Evolutionary conservation across 2,329 filamentous ascomycete species (phyloP).

Genomic region (Sclerotinia trifoliorum): DNA sequence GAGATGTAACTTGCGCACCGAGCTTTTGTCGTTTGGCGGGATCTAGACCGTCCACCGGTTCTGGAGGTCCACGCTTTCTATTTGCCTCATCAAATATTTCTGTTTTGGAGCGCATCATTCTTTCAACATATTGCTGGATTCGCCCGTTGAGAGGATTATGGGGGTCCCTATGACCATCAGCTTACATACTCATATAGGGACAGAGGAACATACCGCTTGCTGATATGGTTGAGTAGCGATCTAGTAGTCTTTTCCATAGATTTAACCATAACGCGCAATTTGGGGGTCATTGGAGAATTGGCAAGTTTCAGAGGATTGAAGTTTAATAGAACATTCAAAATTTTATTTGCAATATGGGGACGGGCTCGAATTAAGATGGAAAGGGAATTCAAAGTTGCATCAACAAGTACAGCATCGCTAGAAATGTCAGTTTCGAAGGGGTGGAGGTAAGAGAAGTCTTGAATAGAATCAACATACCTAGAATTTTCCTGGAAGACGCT

Average conservation of each 20-base stretch:
- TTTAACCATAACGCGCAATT: conserved; percentile 76
- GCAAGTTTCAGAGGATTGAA: conserved; percentile 89
- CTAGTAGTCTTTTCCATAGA: conserved; percentile 95
- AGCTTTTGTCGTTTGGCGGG: conserved; percentile 78
- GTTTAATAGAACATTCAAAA: conserved; percentile 78
- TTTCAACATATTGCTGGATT: conserved; percentile 85
- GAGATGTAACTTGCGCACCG: conserved; percentile 48
- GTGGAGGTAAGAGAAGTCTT: conserved; percentile 4
- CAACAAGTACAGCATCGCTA: conserved; percentile 84
- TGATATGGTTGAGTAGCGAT: conserved; percentile 76
- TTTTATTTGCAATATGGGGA: conserved; percentile 78
- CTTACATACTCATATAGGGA: conserved; percentile 19
- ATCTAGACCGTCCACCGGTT: conserved; percentile 71
- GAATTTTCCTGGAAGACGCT: conserved; percentile 80
- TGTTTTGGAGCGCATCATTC: conserved; percentile 72
- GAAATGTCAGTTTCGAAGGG: conserved; percentile 42
- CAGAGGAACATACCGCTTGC: conserved; percentile 62
- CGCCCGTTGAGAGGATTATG: conserved; percentile 71
- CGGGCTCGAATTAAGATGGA: conserved; percentile 79
- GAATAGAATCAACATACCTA: conserved; percentile 56
- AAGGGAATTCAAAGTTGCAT: conserved; percentile 86
- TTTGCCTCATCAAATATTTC: conserved; percentile 77
- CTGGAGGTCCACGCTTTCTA: conserved; percentile 72
- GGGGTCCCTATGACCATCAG: conserved; percentile 61
- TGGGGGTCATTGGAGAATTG: conserved; percentile 72